Base-by-base conservation (phyloP, 208 protist species). In the Entamoeba moshkovskii region DNA sequence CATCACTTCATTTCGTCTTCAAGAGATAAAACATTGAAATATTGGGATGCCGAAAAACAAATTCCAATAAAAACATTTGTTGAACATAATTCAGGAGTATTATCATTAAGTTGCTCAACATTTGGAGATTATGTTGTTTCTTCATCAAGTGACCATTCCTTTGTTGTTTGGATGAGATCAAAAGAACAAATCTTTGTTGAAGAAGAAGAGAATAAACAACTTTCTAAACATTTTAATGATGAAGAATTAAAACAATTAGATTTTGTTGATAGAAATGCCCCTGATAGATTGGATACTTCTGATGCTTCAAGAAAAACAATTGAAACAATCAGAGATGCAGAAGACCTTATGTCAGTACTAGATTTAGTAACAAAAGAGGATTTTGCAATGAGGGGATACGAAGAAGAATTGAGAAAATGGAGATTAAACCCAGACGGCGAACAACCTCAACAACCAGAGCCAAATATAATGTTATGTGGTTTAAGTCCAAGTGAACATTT, bases 31-130 rank as follows among this genome's bases (percentile, higher is more conserved):
- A n/a, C 33, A 3, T 95, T 99, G 13, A 99, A 99, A 95, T 98
- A 98, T 95, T 99, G 98, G 98, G 99, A 99, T 96, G 98, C 96
- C 47, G 98, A 99, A 95, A 98, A 98, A 93, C 98, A 96, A 95
- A 97, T 96, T 44, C 97, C 97, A 95, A 96, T 98, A 33, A 97
- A 98, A 94, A 92, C 85, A 33, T 95, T 97, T 66, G 96, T 96
- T 91, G 96, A 96, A 16, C 97, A 98, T 93, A 25, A 46, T 16
- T 93, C 96, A 5, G 97, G 97, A 93, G 95, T 98, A 15, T 97
- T 96, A 95, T 52, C 66, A 22, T 22, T 97, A 3, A 96, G 94
- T 5, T 94, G 97, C 16, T 95, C 93, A 45, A 91, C 2, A 25
- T 48, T 59, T 48, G 95, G 95, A 73, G 66, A 93, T 52, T 96